phyloP scores from a whole-genome alignment of 2,329 filamentous ascomycete species.

The Echinosphaeria canescens region DNA sequence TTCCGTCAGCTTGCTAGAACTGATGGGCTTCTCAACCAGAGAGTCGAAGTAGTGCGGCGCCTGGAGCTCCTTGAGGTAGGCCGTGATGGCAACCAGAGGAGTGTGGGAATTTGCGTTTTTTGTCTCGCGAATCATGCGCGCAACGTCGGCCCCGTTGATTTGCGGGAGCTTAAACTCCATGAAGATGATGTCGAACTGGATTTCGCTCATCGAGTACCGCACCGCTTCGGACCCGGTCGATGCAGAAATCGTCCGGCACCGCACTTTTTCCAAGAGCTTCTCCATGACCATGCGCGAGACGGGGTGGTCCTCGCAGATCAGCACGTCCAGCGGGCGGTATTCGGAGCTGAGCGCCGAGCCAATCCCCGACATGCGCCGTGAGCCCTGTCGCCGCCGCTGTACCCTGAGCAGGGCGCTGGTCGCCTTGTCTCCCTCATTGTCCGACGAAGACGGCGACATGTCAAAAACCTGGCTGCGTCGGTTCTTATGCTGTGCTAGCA shows the following conservation, averaged over 20 bases:
- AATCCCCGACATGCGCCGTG: constrained; percentile 86
- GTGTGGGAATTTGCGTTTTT: constrained; percentile 90
- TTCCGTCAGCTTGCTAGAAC: constrained; percentile 74
- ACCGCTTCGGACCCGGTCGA: constrained; percentile 81
- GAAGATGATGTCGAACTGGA: constrained; percentile 98
- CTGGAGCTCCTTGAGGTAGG: constrained; percentile 92
- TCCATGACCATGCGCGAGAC: constrained; percentile 99
- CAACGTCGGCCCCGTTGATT: constrained; percentile 86
- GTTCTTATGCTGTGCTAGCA: constrained; percentile 60
- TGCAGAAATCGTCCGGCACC: constrained; percentile 84
- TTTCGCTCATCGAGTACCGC: constrained; percentile 84
- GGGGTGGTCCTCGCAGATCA: constrained; percentile 95
- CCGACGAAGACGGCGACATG: constrained; percentile 90
- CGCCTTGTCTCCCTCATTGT: constrained; percentile 86
- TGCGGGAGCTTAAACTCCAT: constrained; percentile 92
- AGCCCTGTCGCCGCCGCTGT: constrained; percentile 84
- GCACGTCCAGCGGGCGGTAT: constrained; percentile 78
- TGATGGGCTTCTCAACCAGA: constrained; percentile 91
- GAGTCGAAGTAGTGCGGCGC: constrained; percentile 92
- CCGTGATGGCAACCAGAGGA: constrained; percentile 89
- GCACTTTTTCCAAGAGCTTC: constrained; percentile 82
- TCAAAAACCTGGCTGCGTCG: constrained; percentile 88
- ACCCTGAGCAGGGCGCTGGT: constrained; percentile 64
- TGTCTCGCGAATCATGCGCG: constrained; percentile 92
- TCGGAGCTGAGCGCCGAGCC: constrained; percentile 56